A percentile compares a stretch with the other conserved stretches of the same genome.
phyloP scores from a whole-genome alignment of 1,139 yeast genomes.

The Saccharomycopsis phalli region DNA sequence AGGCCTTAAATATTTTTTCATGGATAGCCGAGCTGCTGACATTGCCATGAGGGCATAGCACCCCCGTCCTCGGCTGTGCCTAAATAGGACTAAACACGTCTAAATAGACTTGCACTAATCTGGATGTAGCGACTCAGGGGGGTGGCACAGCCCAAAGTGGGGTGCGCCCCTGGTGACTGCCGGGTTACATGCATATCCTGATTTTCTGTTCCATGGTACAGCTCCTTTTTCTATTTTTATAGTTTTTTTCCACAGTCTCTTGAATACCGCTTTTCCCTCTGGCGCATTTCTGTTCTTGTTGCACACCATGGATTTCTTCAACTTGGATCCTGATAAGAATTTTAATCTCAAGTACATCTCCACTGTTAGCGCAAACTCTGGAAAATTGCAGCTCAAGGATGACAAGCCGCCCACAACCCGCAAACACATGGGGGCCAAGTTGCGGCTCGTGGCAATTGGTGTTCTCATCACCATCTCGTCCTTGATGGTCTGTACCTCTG shows the following conservation, averaged over 20 bases:
- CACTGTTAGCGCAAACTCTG: too few species aligned
- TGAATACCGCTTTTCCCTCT: too few species aligned
- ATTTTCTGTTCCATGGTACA: neutral
- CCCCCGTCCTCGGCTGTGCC: neutral
- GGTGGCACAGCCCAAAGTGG: neutral
- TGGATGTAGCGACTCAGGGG: neutral
- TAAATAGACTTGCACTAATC: too few species aligned
- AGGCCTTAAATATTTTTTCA: constrained; percentile 70
- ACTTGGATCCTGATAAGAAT: constrained; percentile 17
- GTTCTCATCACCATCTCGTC: constrained; percentile 1
- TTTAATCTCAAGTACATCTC: constrained; percentile 20
- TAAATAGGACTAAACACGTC: too few species aligned
- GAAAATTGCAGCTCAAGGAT: too few species aligned
- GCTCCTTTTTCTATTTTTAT: neutral
- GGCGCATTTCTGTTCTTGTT: too few species aligned
- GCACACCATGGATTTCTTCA: constrained; percentile 17
- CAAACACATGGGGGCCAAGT: too few species aligned
- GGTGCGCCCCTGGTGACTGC: neutral
- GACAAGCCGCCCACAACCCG: too few species aligned
- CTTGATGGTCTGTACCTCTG: neutral
- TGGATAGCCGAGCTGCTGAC: constrained; percentile 89
- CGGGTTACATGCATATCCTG: neutral
- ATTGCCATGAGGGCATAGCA: constrained; percentile 47
- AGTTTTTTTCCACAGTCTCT: neutral
- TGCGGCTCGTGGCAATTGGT: too few species aligned